Evolutionary conservation across 2,329 filamentous ascomycete species (phyloP), one percentile per base, ranked within the genome.

Genomic region (Ceratocystis colombiana): DNA sequence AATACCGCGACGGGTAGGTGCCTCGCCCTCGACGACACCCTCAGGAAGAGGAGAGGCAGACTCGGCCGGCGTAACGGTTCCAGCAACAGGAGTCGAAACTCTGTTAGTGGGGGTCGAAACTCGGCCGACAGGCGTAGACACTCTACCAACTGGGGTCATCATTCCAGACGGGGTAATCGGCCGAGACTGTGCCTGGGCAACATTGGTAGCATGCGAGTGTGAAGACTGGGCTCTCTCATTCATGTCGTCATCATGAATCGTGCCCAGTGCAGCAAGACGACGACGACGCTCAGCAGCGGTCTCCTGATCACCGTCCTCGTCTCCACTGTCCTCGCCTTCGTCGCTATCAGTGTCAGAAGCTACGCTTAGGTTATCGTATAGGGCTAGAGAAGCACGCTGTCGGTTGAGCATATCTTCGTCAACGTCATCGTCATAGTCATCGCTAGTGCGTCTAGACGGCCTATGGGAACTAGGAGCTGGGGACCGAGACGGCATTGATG

Each of bases 201-300:
- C 5, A 48, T 71, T 90, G 84, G 55, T 30, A 2, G 15, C 17
- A 4, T 20, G 71, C 89, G 82, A 65, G n/a, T 59, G 71, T 89
- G 82, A 65, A 89, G 79, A 57, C 87, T 81, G 67, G 86, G 79
- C 74, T 92, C 89, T 91, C 75, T 92, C 89, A 46, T 77, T 79
- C 59, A 78, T 79, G 20, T 77, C 77, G 0, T 73, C 75, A 1
- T 73, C 74, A 6, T 74, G 72, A 17, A 77, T 75, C 68, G 88
- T 78, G 8, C 88, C 88, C 1, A 93, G 76, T 0, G 89, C 89
- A 0, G 88, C 88, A 71, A 90, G 84, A 71, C 89, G 82, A 64
- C 89, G 79, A 50, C 88, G 81, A 66, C 87, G 80, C 74, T 93
- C 89, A 0, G 88, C 89, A 0, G 88, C 86, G 0, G 88, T 91